Percentiles rank a stretch among this genome's conserved stretches.
phyloP scores from a whole-genome alignment of 179 eudicot genomes.

The Beta lomatogona region DNA sequence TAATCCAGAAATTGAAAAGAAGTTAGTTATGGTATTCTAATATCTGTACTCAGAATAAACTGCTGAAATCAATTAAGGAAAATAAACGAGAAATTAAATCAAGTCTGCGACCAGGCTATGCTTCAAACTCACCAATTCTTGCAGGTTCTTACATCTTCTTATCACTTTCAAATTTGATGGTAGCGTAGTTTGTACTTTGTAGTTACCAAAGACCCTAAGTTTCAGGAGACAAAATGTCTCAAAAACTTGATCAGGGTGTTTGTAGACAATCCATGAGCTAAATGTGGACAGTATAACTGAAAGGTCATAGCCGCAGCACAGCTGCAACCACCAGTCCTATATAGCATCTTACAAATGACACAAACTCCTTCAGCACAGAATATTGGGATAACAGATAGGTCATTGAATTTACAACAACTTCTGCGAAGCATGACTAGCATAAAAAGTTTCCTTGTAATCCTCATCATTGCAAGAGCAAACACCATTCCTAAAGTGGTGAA shows the following conservation, averaged over 20 bases:
- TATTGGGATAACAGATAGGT: background rate
- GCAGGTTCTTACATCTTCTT: constrained; percentile 71
- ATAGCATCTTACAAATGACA: background rate
- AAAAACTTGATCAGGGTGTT: background rate
- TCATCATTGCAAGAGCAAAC: constrained; percentile 71
- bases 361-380: background rate
- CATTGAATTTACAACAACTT: background rate
- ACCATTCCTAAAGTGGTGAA: constrained; percentile 81
- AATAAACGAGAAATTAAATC: background rate
- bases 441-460: constrained; percentile 40
- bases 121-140: constrained; percentile 59
- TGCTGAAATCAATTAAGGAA: background rate
- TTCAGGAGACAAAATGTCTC: background rate
- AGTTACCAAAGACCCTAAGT: constrained; percentile 46
- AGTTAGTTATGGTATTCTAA: background rate
- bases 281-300: constrained; percentile 2
- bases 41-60: constrained; percentile 5
- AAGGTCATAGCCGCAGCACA: background rate
- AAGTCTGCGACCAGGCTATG: background rate
- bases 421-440: background rate
- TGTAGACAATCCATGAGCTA: background rate
- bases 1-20: constrained; percentile 49
- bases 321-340: background rate
- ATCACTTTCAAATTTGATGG: constrained; percentile 52
- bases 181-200: constrained; percentile 59